A percentile compares a stretch with the other conserved stretches of the same genome.
phyloP scores from a whole-genome alignment of 805 yeast genomes.

The Cyberlindnera meyerae region DNA sequence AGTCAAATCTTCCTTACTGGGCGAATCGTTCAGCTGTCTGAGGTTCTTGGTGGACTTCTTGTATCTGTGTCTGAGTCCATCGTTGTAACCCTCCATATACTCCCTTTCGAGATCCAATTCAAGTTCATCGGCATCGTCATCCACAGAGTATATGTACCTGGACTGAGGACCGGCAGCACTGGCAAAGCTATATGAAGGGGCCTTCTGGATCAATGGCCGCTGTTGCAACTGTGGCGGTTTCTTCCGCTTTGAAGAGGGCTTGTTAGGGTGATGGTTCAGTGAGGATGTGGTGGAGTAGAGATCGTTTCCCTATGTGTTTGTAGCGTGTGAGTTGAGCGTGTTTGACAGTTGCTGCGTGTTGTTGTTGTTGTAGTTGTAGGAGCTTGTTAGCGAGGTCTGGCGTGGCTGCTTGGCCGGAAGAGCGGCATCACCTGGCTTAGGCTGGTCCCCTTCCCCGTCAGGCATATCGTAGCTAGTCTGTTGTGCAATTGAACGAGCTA shows the following conservation, averaged over 20 bases:
- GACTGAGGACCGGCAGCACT: slow-evolving; percentile 7
- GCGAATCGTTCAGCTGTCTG: slow-evolving; percentile 3
- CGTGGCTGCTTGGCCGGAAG: neutral
- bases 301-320: slow-evolving; percentile 9
- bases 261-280: slow-evolving; percentile 8
- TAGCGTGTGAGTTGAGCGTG: neutral
- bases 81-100: slow-evolving; percentile 69
- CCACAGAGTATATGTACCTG: slow-evolving; percentile 61
- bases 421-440: neutral
- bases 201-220: slow-evolving; percentile 18
- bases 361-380: slow-evolving; percentile 1
- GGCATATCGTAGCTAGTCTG: no score
- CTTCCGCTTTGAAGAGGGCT: slow-evolving; percentile 13
- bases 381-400: neutral
- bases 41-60: slow-evolving; percentile 28
- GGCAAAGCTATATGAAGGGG: slow-evolving; percentile 17
- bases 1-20: slow-evolving; percentile 9
- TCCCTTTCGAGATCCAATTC: slow-evolving; percentile 54
- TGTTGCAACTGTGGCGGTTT: slow-evolving; percentile 5
- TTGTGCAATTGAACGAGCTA: no score
- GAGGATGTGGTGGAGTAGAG: slow-evolving; percentile 15
- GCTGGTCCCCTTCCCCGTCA: no score
- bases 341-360: neutral
- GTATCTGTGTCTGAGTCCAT: slow-evolving; percentile 53
- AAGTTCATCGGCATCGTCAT: slow-evolving; percentile 73